Evolutionary conservation across 1,284 basidiomycete genomes (phyloP), one percentile per base, ranked within the genome.

Genomic region (Fomitopsis schrenkii): DNA sequence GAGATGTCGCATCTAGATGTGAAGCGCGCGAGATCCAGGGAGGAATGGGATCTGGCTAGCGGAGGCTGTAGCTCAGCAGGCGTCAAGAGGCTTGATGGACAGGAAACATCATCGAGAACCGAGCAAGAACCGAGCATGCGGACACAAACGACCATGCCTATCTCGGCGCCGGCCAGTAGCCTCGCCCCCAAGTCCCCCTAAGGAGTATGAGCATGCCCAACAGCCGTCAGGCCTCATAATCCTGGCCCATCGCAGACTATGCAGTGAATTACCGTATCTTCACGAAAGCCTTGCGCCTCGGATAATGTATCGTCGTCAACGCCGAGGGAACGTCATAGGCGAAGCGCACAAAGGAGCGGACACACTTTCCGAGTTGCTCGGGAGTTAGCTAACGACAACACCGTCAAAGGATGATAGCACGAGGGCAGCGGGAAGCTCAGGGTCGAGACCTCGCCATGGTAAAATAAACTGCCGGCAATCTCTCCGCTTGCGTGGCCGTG

Each of bases 101-200:
- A 56, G 56, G 56, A 57, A 57, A 48, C 56, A 48, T 57, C 56
- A 57, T 42, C 55, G 28, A 44, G 35, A 36, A 50, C 26, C 48
- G 22, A 45, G 42, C 42, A 9, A 45, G 42, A 45, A 30, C 48
- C 48, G 28, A 50, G 48, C 48, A 50, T 17, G 48, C 48, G 48
- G 48, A 15, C 28, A 30, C 48, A 50, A 50, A 22, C 48, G 48
- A 30, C 22, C 48, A 50, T 50, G 28, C 48, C 48, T 33, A 30
- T 50, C 48, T 33, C 17, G 41, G 41, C 6, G 41, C 15, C 1
- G 26, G 22, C 46, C 9, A 48, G 46, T 22, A 22, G 22, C 26
- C 46, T 46, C 44, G 44, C 46, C 46, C 41, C 22, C 22, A 22
- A 30, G n/a, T 12, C 10, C 9, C 46, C 46, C 46, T 14, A 22